Conservation (phyloP, 139 green algal genomes). For the Medakamo hakoo region DNA sequence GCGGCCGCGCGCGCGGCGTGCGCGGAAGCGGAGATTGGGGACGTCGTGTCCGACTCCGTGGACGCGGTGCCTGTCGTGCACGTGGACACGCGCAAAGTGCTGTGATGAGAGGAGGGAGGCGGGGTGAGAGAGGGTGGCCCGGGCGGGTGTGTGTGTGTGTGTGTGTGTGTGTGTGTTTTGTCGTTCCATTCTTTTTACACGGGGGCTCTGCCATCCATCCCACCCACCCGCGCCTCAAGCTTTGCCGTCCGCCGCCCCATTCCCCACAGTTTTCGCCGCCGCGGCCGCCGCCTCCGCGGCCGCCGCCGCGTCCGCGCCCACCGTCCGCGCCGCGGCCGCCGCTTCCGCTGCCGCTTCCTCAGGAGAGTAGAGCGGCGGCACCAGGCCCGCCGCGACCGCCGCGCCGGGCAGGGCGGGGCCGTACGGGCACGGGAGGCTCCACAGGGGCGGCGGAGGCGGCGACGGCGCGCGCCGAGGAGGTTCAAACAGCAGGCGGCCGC, state of each 20-base stretch:
- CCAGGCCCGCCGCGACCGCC: neutral
- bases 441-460: conserved; percentile 7
- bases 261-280: no score
- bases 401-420: neutral
- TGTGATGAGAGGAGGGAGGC: no score
- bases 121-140: no score
- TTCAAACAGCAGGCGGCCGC: conserved; percentile 34
- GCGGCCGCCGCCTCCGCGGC: neutral
- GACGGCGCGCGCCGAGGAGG: conserved; percentile 1
- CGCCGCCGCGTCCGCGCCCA: no score
- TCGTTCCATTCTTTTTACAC: no score
- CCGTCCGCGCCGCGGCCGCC: neutral
- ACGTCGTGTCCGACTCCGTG: neutral
- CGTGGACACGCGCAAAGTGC: neutral
- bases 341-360: no score
- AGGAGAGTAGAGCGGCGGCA: no score
- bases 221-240: no score
- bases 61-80: neutral
- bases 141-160: no score
- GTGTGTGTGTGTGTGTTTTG: no score
- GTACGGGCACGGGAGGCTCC: conserved; percentile 16
- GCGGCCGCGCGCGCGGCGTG: neutral
- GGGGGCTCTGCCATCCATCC: no score
- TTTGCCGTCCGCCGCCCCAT: no score
- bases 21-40: neutral